These are phyloP conservation scores for Batkoa obscura DNA, from an alignment of 371 early-diverging fungal species.

Conservation along the genomic window DNA sequence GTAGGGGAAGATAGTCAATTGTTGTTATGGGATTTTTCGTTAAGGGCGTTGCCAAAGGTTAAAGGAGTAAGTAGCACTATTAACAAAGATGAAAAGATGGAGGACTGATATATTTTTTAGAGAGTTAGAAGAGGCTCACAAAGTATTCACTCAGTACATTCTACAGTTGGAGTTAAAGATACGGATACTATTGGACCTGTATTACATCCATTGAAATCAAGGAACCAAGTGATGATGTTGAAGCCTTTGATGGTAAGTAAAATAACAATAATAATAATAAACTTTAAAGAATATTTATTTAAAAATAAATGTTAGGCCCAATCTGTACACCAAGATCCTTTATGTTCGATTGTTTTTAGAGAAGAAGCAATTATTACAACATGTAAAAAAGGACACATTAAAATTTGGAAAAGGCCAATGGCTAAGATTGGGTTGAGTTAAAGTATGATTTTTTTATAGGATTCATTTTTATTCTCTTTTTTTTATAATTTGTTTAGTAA, in stretches of 20 bases:
- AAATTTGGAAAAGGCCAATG: conserved; percentile 71
- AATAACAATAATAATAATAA: too few species aligned
- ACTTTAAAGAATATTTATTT: too few species aligned
- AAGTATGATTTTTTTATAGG: too few species aligned
- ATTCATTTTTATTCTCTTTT: too few species aligned
- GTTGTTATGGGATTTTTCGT: conserved; percentile 83
- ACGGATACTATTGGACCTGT: not conserved
- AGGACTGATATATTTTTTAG: conserved; percentile 8
- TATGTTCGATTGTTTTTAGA: conserved; percentile 49
- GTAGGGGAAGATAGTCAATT: conserved; percentile 79
- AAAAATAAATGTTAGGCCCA: too few species aligned
- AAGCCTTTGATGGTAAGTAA: not conserved
- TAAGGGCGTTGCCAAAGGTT: conserved; percentile 47
- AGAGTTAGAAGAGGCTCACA: conserved; percentile 11
- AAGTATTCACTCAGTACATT: conserved; percentile 7
- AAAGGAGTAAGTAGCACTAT: conserved; percentile 28
- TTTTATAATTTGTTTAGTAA: too few species aligned
- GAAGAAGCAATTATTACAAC: conserved; percentile 69
- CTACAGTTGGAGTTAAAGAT: not conserved
- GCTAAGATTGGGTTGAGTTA: too few species aligned
- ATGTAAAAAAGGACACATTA: conserved; percentile 57
- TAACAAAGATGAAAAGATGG: not conserved
- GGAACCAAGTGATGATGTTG: not conserved
- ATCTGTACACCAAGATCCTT: conserved; percentile 49
- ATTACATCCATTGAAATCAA: not conserved